Evolutionary conservation across 352 stramenopile genomes (phyloP), one percentile per base, ranked within the genome.

Genomic region (Phytophthora sp.): DNA sequence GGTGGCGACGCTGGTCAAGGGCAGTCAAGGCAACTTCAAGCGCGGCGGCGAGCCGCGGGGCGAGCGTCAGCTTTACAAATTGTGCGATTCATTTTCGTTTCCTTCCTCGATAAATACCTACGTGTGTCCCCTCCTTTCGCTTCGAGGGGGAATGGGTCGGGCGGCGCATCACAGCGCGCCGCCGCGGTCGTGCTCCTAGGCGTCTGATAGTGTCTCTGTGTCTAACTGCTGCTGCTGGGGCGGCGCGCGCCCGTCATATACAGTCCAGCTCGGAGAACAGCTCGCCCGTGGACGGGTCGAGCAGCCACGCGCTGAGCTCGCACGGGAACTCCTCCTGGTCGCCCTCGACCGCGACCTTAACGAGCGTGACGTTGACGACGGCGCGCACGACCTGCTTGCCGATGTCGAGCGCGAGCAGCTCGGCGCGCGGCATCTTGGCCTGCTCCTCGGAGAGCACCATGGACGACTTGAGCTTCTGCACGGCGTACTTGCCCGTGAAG

Each of bases 401-500:
- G 26, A 91, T 79, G 43, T 75, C 68, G 13, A 75, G 49, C 13
- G 51, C 65, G 3, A 87, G 63, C 18, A 87, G 49, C 30, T 89
- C 66, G 0, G 69, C 46, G 5, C 69, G 77, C 24, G 74, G 54
- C 56, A 82, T 65, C 54, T 70, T 75, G n/a, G 46, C 59, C 39
- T 84, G 68, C 51, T 77, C 72, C 9, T 77, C 67, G n/a, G 60
- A 58, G 2, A 88, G 72, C 23, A 89, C 56, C 51, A 89, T 79
- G 24, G 82, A 76, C 18, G 82, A 88, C 63, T 84, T 74, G 51
- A 91, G 69, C 34, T 74, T 87, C 49, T 86, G 77, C 50, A 91
- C 74, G 21, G 79, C 82, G 59, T 87, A 91, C 21, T 79, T 88
- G 52, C 82, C 82, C 20, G 76, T 76, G 54, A 91, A 88, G 34